These are phyloP conservation scores for Panellus pusillus DNA, from an alignment of 768 basidiomycete genomes.

Conservation along the genomic window DNA sequence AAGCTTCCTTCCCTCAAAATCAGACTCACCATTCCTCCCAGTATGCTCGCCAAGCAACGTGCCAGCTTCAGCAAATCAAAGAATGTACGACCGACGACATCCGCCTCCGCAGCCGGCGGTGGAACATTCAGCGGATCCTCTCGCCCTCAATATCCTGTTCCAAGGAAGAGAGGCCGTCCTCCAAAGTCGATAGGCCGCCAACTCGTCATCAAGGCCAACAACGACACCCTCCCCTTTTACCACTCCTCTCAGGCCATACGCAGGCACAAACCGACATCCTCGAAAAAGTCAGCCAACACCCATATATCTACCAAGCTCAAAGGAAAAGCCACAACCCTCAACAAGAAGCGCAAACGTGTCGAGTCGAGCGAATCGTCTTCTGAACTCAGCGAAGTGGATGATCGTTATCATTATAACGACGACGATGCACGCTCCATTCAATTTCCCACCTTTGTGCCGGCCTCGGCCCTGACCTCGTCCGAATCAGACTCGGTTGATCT, in stretches of 20 bases:
- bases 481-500: slow-evolving; percentile 41
- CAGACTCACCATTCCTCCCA: slow-evolving; percentile 65
- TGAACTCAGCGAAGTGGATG: slow-evolving; percentile 39
- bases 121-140: slow-evolving; percentile 23
- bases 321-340: slow-evolving; percentile 30
- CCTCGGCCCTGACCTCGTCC: slow-evolving; percentile 54
- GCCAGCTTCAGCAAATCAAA: slow-evolving; percentile 31
- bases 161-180: slow-evolving; percentile 58
- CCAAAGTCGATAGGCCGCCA: slow-evolving; percentile 46
- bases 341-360: slow-evolving; percentile 38
- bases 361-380: slow-evolving; percentile 33
- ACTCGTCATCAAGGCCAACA: slow-evolving; percentile 23
- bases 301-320: slow-evolving; percentile 28
- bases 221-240: slow-evolving; percentile 19
- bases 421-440: slow-evolving; percentile 35
- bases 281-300: slow-evolving; percentile 18
- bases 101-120: slow-evolving; percentile 40
- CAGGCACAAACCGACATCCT: slow-evolving; percentile 24
- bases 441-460: slow-evolving; percentile 71
- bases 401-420: slow-evolving; percentile 29
- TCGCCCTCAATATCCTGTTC: slow-evolving; percentile 23
- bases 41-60: slow-evolving; percentile 47
- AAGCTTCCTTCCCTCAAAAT: slow-evolving; percentile 59
- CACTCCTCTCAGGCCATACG: slow-evolving; percentile 12
- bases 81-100: slow-evolving; percentile 35